phyloP scores from a whole-genome alignment of 1,139 yeast genomes.

The Saccharomyces pastorianus region DNA sequence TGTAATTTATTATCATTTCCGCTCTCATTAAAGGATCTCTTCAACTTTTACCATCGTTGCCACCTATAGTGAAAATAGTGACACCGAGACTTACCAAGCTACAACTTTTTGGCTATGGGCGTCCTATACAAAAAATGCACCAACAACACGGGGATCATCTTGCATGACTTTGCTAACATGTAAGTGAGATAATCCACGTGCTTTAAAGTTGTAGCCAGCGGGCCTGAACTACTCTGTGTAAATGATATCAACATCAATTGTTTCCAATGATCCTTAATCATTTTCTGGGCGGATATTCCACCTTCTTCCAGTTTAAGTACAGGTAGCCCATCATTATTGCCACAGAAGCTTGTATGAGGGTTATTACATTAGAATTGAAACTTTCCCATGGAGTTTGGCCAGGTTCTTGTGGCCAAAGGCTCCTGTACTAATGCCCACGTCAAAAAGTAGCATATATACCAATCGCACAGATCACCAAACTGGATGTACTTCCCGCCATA shows the following conservation, averaged over 20 bases:
- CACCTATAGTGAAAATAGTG: slow-evolving; percentile 55
- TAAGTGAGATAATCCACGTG: slow-evolving; percentile 83
- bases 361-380: slow-evolving; percentile 73
- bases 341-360: slow-evolving; percentile 61
- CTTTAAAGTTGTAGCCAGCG: slow-evolving; percentile 64
- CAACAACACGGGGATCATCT: slow-evolving; percentile 83
- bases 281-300: slow-evolving; percentile 10
- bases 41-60: slow-evolving; percentile 21
- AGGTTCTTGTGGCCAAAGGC: slow-evolving; percentile 70
- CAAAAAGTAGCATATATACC: slow-evolving; percentile 82
- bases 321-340: slow-evolving; percentile 62
- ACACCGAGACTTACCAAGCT: slow-evolving; percentile 84
- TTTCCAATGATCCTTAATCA: slow-evolving; percentile 28
- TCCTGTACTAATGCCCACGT: slow-evolving; percentile 93
- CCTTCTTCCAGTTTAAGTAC: slow-evolving; percentile 42
- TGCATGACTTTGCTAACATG: slow-evolving; percentile 85
- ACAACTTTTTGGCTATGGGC: slow-evolving; percentile 64
- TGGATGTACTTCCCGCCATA: slow-evolving; percentile 5
- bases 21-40: too few species aligned
- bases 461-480: slow-evolving; percentile 45
- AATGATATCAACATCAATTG: slow-evolving; percentile 58
- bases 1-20: too few species aligned
- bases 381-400: slow-evolving; percentile 49
- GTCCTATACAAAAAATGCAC: slow-evolving; percentile 75
- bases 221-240: slow-evolving; percentile 75